Percentiles rank a stretch among this genome's conserved stretches.
phyloP scores from a whole-genome alignment of 805 yeast genomes.

The Naumovozyma dairenensis region DNA sequence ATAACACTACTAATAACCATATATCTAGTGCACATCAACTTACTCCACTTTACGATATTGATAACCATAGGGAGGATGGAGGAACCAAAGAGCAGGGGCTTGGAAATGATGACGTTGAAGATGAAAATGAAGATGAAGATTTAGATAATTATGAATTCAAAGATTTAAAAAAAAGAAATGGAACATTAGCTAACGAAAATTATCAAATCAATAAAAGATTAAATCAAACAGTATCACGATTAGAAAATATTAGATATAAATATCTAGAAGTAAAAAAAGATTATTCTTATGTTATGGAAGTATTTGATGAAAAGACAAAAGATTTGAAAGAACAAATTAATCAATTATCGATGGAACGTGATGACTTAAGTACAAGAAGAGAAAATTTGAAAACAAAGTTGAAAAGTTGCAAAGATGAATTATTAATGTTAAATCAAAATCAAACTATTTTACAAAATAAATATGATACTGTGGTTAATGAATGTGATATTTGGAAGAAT shows the following conservation, averaged over 20 bases:
- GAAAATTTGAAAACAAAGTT: slow-evolving; percentile 12
- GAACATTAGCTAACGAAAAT: slow-evolving; percentile 14
- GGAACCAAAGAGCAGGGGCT: no score
- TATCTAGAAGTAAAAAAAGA: slow-evolving; percentile 5
- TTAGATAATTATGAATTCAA: background rate
- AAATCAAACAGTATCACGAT: slow-evolving; percentile 10
- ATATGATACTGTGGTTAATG: slow-evolving; percentile 14
- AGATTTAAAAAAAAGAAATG: slow-evolving; percentile 10
- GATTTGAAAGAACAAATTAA: slow-evolving; percentile 3
- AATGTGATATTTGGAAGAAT: slow-evolving; percentile 7
- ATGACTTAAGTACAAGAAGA: slow-evolving; percentile 7
- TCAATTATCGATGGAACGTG: slow-evolving; percentile 6
- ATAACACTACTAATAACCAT: background rate
- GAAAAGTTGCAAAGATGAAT: slow-evolving; percentile 18
- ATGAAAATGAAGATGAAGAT: slow-evolving; percentile 3
- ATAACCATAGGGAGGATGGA: slow-evolving; percentile 6
- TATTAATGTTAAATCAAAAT: slow-evolving; percentile 22
- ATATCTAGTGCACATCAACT: slow-evolving; percentile 11
- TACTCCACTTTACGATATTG: slow-evolving; percentile 14
- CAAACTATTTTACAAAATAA: slow-evolving; percentile 21
- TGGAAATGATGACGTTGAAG: slow-evolving; percentile 14
- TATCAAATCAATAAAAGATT: slow-evolving; percentile 13
- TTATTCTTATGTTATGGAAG: slow-evolving; percentile 5
- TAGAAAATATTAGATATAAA: slow-evolving; percentile 9
- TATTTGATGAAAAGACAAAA: slow-evolving; percentile 9